Evolutionary conservation across 2,329 filamentous ascomycete genomes (phyloP).

Genomic region (Cladosporium sphaerospermum): DNA sequence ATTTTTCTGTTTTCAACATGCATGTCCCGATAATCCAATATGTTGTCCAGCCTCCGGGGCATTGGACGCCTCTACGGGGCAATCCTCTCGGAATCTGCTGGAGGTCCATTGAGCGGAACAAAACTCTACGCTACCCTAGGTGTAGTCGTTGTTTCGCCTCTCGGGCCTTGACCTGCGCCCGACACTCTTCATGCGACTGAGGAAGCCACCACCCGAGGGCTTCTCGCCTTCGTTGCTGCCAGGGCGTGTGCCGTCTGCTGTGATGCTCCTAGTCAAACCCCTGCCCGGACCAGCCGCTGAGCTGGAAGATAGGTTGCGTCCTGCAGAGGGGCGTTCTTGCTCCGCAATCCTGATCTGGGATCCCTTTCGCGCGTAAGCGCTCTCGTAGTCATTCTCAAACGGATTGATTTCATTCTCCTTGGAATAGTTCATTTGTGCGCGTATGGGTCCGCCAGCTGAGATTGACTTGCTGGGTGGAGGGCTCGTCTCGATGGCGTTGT

Average conservation of each 20-base stretch:
- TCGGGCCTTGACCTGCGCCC: conserved; percentile 47
- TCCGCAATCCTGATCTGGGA: conserved; percentile 50
- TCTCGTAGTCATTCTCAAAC: conserved; percentile 68
- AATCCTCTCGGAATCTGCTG: no score
- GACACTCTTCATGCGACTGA: conserved; percentile 75
- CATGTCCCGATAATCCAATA: not conserved
- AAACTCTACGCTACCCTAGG: not conserved
- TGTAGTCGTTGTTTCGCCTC: conserved; percentile 9
- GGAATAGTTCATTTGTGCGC: conserved; percentile 26
- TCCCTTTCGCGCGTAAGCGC: conserved; percentile 59
- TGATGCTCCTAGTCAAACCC: conserved; percentile 58
- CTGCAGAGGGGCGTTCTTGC: conserved; percentile 27
- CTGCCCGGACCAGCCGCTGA: conserved; percentile 21
- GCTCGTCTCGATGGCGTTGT: conserved; percentile 16
- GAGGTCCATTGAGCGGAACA: no score
- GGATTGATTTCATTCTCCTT: conserved; percentile 55
- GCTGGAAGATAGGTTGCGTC: conserved; percentile 4
- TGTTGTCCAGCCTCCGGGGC: no score
- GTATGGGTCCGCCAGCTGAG: conserved; percentile 37
- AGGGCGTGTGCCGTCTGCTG: conserved; percentile 29
- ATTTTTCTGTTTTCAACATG: not conserved
- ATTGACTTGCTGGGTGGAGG: conserved; percentile 22
- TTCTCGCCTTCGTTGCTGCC: conserved; percentile 10
- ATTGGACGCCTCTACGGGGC: no score
- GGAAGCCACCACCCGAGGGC: conserved; percentile 51